Percentiles rank a stretch among this genome's conserved stretches.
phyloP scores from a whole-genome alignment of 2,329 filamentous ascomycete genomes.

The Leptoxyphium fumago region DNA sequence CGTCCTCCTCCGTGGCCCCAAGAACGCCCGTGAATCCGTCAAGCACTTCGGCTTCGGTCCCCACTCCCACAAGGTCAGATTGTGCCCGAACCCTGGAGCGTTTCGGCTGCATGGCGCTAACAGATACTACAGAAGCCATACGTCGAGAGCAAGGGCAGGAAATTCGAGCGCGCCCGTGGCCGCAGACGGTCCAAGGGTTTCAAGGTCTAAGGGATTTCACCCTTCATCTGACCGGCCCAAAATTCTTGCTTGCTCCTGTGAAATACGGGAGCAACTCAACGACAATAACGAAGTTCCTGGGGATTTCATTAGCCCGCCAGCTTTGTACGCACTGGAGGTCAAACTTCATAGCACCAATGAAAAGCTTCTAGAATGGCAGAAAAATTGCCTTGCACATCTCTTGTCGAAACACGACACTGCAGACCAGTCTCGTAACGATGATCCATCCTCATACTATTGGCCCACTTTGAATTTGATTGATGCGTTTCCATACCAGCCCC shows the following conservation, averaged over 20 bases:
- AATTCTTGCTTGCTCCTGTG: neutral
- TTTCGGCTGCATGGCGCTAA: slow-evolving; percentile 4
- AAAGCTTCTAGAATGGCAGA: neutral
- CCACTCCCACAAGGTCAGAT: slow-evolving; percentile 83
- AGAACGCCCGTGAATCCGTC: slow-evolving; percentile 93
- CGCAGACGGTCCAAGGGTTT: slow-evolving; percentile 97
- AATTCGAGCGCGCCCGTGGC: slow-evolving; percentile 98
- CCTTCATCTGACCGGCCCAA: neutral
- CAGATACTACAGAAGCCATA: slow-evolving; percentile 63
- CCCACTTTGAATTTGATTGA: too few species aligned
- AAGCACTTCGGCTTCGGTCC: slow-evolving; percentile 99
- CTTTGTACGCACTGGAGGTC: neutral
- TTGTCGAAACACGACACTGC: too few species aligned
- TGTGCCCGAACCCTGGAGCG: neutral
- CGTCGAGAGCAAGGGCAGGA: slow-evolving; percentile 95
- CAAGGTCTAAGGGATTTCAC: slow-evolving; percentile 64
- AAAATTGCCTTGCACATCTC: too few species aligned
- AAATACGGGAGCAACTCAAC: neutral
- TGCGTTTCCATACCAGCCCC: too few species aligned
- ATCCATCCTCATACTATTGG: too few species aligned
- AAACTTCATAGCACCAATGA: neutral
- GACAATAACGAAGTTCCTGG: neutral
- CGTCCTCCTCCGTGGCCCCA: slow-evolving; percentile 89
- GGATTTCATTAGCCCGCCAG: neutral
- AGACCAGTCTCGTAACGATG: too few species aligned